Evolutionary conservation across 2,329 filamentous ascomycete species (phyloP).

Genomic region (Diaporthe aspalathi): DNA sequence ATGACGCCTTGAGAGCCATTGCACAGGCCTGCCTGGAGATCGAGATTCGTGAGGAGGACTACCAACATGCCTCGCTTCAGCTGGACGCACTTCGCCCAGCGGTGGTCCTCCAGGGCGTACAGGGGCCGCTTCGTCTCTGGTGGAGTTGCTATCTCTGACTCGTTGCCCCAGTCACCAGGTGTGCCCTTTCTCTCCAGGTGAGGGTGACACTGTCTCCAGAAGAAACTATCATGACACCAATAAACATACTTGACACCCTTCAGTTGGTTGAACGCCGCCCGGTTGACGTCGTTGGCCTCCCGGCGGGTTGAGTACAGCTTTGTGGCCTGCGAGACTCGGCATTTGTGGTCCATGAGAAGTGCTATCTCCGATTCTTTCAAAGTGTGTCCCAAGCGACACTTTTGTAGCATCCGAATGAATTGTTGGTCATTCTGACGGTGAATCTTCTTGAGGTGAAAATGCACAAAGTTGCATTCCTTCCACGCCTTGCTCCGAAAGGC

Average conservation of each 20-base stretch:
- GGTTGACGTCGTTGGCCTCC: conserved; percentile 53
- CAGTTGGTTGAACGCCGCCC: conserved; percentile 49
- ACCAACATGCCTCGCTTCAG: conserved; percentile 65
- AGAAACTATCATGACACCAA: conserved; percentile 55
- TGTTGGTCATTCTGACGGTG: conserved; percentile 66
- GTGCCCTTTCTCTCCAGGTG: conserved; percentile 44
- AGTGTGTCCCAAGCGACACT: conserved; percentile 59
- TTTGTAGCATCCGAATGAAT: conserved; percentile 68
- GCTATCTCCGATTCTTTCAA: conserved; percentile 52
- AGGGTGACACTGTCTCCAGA: conserved; percentile 48
- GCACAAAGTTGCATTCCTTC: conserved; percentile 63
- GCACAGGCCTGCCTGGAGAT: conserved; percentile 53
- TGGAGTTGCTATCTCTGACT: conserved; percentile 5
- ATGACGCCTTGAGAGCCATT: conserved; percentile 62
- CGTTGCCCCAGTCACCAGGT: conserved; percentile 36
- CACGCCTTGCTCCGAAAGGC: conserved; percentile 69
- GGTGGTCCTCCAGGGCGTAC: conserved; percentile 55
- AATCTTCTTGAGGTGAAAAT: conserved; percentile 65
- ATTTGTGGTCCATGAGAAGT: conserved; percentile 58
- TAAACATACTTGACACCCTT: conserved; percentile 46
- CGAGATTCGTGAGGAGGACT: conserved; percentile 63
- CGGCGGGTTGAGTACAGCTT: conserved; percentile 56
- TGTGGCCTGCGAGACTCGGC: conserved; percentile 55
- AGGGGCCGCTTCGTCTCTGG: conserved; percentile 46
- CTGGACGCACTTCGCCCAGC: conserved; percentile 55